Evolutionary conservation across 2,329 filamentous ascomycete species (phyloP), one percentile per base, ranked within the genome.

Genomic region (Fusarium mundagurra): DNA sequence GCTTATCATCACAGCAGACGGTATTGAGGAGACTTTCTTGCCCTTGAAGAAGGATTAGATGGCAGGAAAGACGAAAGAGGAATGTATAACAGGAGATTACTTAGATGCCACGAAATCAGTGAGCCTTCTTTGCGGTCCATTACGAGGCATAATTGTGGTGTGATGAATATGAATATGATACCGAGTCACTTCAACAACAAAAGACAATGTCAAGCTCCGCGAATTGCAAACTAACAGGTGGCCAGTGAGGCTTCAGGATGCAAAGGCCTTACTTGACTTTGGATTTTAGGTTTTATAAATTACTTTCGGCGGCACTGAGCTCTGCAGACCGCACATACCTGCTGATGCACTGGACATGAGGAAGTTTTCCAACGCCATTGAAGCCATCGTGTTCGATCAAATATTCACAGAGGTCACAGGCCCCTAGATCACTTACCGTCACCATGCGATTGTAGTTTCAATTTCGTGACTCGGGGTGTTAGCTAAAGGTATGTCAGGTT

Each of bases 41-140:
- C 92, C 93, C 34, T 86, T 99, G 86, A 99, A 99, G 93, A 92
- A 92, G 86, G 95, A 98, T 84, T 98, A 93, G 69, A 79, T 29
- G 57, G 59, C 51, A 59, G 55, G 58, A 55, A 57, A 36, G 64
- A n/a, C 50, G 50, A 61, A 59, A 58, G 58, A 73, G 69, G 65
- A 74, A 77, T 83, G 81, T 82, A 82, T 63, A 80, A 80, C 78
- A 82, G 48, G 47, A 50, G 53, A 69, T 62, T 74, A 74, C 61
- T 73, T 76, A 76, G 72, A 78, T 69, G 69, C 62, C 60, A 71
- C 61, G 69, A 65, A 77, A 77, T 79, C 63, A 69, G 77, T 39
- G 64, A 70, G 58, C 51, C 74, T 71, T 76, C 55, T 54, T 58
- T 38, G 48, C 29, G 29, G 51, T 47, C 51, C 54, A 24, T 31